phyloP scores from a whole-genome alignment of 2,329 filamentous ascomycete genomes.

The Rutstroemia sp. region DNA sequence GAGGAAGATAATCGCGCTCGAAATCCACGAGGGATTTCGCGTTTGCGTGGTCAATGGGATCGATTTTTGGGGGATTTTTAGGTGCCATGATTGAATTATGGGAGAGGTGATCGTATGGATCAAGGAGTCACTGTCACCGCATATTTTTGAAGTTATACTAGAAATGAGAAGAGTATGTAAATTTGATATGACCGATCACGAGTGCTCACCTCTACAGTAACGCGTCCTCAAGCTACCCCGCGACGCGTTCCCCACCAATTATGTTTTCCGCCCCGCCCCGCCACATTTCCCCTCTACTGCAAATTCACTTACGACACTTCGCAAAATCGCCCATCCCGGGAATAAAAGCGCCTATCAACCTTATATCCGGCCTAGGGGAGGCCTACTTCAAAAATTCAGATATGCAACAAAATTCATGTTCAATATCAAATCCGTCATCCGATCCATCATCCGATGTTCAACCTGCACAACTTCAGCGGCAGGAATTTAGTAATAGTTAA shows the following conservation, averaged over 20 bases:
- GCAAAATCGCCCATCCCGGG: background rate
- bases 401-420: constrained; percentile 17
- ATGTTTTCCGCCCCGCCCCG: constrained; percentile 2
- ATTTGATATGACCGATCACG: no score
- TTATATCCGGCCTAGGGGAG: background rate
- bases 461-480: no score
- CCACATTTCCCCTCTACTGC: background rate
- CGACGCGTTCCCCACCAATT: constrained; percentile 4
- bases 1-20: constrained; percentile 39
- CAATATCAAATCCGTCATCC: no score
- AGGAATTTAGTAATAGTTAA: background rate
- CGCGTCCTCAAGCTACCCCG: constrained; percentile 1
- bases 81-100: no score
- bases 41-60: constrained; percentile 41
- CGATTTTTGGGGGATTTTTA: background rate
- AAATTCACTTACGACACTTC: background rate
- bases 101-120: background rate
- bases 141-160: no score
- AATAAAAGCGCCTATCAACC: background rate
- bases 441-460: background rate
- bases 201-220: no score
- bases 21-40: constrained; percentile 41
- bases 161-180: no score
- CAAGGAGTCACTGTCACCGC: background rate
- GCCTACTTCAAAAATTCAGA: background rate